Base-by-base conservation (phyloP, 768 basidiomycete species). In the Panellus pusillus region DNA sequence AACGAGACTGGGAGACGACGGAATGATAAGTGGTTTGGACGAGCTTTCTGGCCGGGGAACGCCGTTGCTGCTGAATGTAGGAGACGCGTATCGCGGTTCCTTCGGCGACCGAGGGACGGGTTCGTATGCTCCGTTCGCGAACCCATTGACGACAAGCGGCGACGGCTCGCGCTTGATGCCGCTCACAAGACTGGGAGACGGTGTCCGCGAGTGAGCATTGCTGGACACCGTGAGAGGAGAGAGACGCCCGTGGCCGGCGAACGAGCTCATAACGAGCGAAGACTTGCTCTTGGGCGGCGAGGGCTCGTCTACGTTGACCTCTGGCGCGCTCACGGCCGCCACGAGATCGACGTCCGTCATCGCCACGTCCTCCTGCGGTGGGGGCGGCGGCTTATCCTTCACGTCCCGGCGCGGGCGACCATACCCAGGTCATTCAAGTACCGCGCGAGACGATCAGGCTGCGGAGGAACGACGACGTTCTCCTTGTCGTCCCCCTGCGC, bases 401-500 rank as follows among this genome's bases (percentile, higher is more conserved):
- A 47, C 37, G 13, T 54, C 32, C 32, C 32, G 13, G 31, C 31
- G 13, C 31, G 31, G 7, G 31, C 31, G 7, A 32, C 13, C 31
- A 32, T 32, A 6, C 31, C 54, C 13, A 60, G 51, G 14, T 52
- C 36, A 15, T 32, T 13, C 31, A 32, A 32, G 13, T 35, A 8
- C 3, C 49, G 49, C 4, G 31, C n/a, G 15, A 56, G 59, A 17
- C 50, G 50, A 15, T 60, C 58, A 46, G 52, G 4, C 40, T 51
- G 47, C n/a, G n/a, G 29, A 0, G 43, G 38, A 4, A 53, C 43
- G 35, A 41, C 53, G 27, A 39, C 51, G 20, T 55, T 53, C 51
- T 60, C 54, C 48, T 60, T 55, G 32, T 52, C 44, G 20, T 47
- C 50, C 6, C 35, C 50, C 43, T 28, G 51, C n/a, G 36, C 29